Base-by-base conservation (phyloP, 78 protist species). In the Planoprotostelium fungivorum region DNA sequence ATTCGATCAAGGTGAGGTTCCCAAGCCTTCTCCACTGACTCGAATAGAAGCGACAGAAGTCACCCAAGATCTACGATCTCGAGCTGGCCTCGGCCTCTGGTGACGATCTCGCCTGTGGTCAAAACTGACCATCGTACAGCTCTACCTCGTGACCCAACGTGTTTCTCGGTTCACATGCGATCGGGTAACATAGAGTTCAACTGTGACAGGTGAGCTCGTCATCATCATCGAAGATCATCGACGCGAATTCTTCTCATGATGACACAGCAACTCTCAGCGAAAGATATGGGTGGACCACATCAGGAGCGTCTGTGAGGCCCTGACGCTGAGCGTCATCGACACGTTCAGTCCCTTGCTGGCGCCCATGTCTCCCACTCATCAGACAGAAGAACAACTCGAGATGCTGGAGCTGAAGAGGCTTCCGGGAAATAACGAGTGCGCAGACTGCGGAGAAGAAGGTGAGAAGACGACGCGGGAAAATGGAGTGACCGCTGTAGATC, bases 401-500 rank as follows among this genome's bases (percentile, higher is more conserved):
- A 51, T 51, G 73, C 73, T 51, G 16, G 73, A 51, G 16, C 89
- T 93, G 36, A 91, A 88, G 38, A 86, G 83, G 10, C 89, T 90
- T 1, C 84, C 86, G 73, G 95, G 95, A 10, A 93, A 93, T 38
- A 87, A 84, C 9, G 37, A 84, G 16, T 93, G 95, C 86, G 95
- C 95, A 0, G 95, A 93, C 89, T 93, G 95, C 37, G 37, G 16
- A 51, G 73, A 51, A 51, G 5, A 51, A 25, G 5, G 73, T 51
- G 31, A 51, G 73, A 51, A 51, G 5, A 51, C 16, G 31, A 51
- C 73, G 31, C 16, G 5, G 31, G 73, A 51, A 16, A 51, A 25
- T 38, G 97, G 95, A 86, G 95, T 97, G 63, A 87, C 73, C 39
- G 84, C 63, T 38, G 88, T 84, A 10, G 95, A 86, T 25, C 98